Conservation (phyloP, 805 yeast genomes). For the Candida boleticola region DNA sequence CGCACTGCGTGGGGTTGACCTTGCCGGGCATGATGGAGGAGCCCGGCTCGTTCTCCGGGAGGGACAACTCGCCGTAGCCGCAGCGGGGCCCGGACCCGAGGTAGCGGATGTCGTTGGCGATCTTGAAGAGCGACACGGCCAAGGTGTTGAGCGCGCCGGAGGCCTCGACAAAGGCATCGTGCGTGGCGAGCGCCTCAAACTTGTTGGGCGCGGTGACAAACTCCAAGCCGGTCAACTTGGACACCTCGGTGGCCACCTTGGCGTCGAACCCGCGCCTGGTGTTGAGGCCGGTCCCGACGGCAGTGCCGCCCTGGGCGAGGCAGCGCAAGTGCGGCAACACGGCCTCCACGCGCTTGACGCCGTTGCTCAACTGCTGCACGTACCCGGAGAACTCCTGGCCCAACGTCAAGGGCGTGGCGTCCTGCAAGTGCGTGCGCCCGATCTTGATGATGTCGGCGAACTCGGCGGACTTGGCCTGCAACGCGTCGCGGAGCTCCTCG, state of each 20-base stretch:
- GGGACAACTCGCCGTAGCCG: slow-evolving; percentile 92
- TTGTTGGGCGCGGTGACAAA: slow-evolving; percentile 97
- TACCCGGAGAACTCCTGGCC: slow-evolving; percentile 99
- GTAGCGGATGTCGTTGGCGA: slow-evolving; percentile 97
- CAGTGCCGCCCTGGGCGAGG: slow-evolving; percentile 99
- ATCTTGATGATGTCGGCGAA: slow-evolving; percentile 90
- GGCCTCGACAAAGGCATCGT: slow-evolving; percentile 96
- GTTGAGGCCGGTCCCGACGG: slow-evolving; percentile 98
- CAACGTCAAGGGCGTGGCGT: slow-evolving; percentile 95
- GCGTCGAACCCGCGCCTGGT: slow-evolving; percentile 87
- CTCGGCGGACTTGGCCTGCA: slow-evolving; percentile 75
- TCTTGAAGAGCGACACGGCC: slow-evolving; percentile 90
- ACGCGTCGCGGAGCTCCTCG: slow-evolving; percentile 71
- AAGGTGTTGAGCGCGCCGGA: slow-evolving; percentile 96
- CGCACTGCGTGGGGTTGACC: slow-evolving; percentile 98
- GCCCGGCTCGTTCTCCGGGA: slow-evolving; percentile 99
- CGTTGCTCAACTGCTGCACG: slow-evolving; percentile 88
- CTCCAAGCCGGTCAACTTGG: slow-evolving; percentile 81
- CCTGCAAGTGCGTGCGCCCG: slow-evolving; percentile 98
- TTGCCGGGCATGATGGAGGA: slow-evolving; percentile 99
- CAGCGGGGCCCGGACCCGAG: slow-evolving; percentile 99
- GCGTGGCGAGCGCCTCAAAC: slow-evolving; percentile 98
- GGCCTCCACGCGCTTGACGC: slow-evolving; percentile 80
- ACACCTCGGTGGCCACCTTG: slow-evolving; percentile 81
- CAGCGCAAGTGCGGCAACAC: slow-evolving; percentile 71